These are phyloP conservation scores for Epichloe scottii DNA, from an alignment of 2,329 filamentous ascomycete genomes.

Conservation along the genomic window DNA sequence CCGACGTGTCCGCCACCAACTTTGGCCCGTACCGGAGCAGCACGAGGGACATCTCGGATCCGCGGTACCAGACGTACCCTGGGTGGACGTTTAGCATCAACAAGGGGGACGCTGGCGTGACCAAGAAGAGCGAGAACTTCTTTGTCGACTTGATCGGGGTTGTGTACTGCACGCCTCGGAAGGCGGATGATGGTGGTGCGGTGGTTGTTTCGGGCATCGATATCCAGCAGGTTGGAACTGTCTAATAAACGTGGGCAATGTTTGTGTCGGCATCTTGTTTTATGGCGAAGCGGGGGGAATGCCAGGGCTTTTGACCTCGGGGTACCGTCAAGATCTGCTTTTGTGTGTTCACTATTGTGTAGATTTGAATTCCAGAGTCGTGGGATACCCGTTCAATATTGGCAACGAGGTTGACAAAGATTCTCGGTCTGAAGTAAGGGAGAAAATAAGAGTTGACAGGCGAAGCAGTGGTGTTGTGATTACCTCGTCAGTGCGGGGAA, in stretches of 20 bases:
- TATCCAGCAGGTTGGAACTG: neutral
- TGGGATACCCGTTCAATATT: no score
- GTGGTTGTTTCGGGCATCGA: neutral
- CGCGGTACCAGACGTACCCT: neutral
- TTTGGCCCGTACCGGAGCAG: neutral
- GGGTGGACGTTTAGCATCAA: neutral
- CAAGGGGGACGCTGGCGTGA: neutral
- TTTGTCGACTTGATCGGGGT: neutral
- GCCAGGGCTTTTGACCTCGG: no score
- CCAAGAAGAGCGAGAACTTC: neutral
- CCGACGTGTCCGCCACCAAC: neutral
- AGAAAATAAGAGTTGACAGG: no score
- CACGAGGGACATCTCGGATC: neutral
- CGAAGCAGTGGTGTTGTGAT: no score
- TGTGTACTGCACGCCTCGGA: neutral
- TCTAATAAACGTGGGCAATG: neutral
- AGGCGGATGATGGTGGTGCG: neutral
- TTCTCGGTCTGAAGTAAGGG: no score
- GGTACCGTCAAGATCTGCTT: no score
- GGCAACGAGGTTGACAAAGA: no score
- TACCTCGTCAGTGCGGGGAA: no score
- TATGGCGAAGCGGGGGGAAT: no score
- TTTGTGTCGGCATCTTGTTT: no score
- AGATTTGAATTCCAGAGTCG: no score
- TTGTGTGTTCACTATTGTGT: no score